Base-by-base conservation (phyloP, 2,329 filamentous ascomycete genomes). In the Exophiala sp. region DNA sequence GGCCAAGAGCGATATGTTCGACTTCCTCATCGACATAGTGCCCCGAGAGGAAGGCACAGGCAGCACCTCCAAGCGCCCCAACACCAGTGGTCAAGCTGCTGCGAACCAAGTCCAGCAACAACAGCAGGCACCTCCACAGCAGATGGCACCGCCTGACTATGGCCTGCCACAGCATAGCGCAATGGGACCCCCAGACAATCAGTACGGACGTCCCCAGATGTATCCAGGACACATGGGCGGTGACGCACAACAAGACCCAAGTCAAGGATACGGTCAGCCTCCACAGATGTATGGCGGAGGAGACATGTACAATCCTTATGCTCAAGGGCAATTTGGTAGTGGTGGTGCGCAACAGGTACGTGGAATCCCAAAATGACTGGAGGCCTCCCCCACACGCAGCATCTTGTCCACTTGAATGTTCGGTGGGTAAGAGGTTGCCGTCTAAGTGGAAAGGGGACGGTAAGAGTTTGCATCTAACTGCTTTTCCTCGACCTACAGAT, bases 1-100 rank as follows among this genome's bases (percentile, higher is more conserved):
- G 19, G 86, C 88, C 53, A 98, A 98, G 72, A 96, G 89, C 18
- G 93, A 98, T 73, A 98, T 98, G 93, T 98, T 98, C 68, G 93
- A 98, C 72, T 98, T 98, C 71, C 77, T 98, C 52, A 98, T 98
- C 66, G 93, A 98, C 66, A 98, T 98, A 55, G 93, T 98, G 4
- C 93, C 93, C 2, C 84, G 93, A 45, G 93, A 98, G 68, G 93
- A 98, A 68, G 89, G 91, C 29, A 79, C 86, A 8, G 82, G 53
- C 27, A 48, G 51, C 43, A 51, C 49, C 22, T 76, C 82, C 5
- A 76, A 71, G 42, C 71, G 73, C 58, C 64, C 69, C 38, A 66
- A 63, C 24, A 68, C 64, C 37, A 73, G 75, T 37, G 73, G 78
- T 6, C 53, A 63, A 19, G 56, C 62, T 35, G 53, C 64, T n/a